Conservation (phyloP, 805 yeast genomes). For the Sugiyamaella marilandica region DNA sequence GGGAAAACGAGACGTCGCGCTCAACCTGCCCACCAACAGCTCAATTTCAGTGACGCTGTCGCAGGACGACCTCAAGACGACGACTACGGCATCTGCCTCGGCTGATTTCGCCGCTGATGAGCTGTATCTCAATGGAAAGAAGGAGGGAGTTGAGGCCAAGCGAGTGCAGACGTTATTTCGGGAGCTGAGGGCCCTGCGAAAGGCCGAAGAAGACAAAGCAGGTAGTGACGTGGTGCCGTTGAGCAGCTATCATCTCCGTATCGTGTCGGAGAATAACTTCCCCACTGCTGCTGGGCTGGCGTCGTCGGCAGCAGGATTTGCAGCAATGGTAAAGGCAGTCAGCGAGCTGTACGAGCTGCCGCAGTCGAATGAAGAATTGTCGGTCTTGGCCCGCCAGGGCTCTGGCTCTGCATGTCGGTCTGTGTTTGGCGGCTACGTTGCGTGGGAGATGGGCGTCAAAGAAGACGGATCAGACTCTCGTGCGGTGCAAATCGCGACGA, state of each 20-base stretch:
- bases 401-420: conserved; percentile 99
- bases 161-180: conserved; percentile 56
- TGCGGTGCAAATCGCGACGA: conserved; percentile 87
- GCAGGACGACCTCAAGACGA: conserved; percentile 84
- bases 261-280: conserved; percentile 91
- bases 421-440: conserved; percentile 94
- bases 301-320: conserved; percentile 97
- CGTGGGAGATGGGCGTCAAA: conserved; percentile 93
- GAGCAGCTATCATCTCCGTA: conserved; percentile 61
- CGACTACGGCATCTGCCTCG: conserved; percentile 80
- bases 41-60: conserved; percentile 92
- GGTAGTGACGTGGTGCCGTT: conserved; percentile 28
- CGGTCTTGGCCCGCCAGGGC: conserved; percentile 94
- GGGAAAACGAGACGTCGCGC: conserved; percentile 91
- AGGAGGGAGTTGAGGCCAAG: conserved; percentile 62
- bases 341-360: conserved; percentile 81
- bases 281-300: conserved; percentile 99
- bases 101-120: conserved; percentile 54
- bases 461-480: conserved; percentile 85
- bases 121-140: conserved; percentile 81
- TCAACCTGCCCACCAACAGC: conserved; percentile 93
- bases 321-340: conserved; percentile 88
- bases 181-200: conserved; percentile 68
- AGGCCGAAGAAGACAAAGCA: conserved; percentile 47
- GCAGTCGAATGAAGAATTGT: conserved; percentile 76